Conservation (phyloP, 257 asterid genomes). For the Linaria vulgaris region DNA sequence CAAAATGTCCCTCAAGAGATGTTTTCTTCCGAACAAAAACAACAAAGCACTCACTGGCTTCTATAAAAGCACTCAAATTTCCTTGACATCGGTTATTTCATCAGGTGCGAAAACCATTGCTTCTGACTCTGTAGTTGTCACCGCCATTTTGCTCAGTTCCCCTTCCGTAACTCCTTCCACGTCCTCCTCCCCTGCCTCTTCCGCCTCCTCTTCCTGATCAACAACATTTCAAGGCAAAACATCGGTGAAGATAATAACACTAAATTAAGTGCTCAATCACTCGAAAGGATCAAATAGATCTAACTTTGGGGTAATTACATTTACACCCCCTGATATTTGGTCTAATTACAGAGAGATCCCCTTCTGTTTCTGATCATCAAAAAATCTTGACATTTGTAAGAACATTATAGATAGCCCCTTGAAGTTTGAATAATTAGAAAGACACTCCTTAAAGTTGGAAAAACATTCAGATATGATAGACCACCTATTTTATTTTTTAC, state of each 20-base stretch:
- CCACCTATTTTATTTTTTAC: too few relatives aligned
- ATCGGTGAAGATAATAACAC: conserved; percentile 8
- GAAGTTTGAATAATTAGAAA: too few relatives aligned
- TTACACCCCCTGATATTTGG: too few relatives aligned
- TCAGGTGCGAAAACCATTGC: conserved; percentile 29
- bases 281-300: not conserved
- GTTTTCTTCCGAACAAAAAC: not conserved
- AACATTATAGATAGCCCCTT: too few relatives aligned
- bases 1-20: not conserved
- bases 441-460: too few relatives aligned
- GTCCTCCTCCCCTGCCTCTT: conserved; percentile 50
- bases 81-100: not conserved
- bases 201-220: conserved; percentile 42
- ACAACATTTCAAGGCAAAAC: conserved; percentile 4
- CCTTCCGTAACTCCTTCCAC: conserved; percentile 35
- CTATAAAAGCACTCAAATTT: not conserved
- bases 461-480: too few relatives aligned
- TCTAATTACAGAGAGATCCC: too few relatives aligned
- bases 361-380: too few relatives aligned
- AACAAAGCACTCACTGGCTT: not conserved
- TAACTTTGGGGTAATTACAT: too few relatives aligned
- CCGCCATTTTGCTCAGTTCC: conserved; percentile 29
- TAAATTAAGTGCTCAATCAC: conserved; percentile 14
- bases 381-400: too few relatives aligned
- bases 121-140: conserved; percentile 21